Conservation (phyloP, 495 filamentous ascomycete species). For the Hamigera avellanea region DNA sequence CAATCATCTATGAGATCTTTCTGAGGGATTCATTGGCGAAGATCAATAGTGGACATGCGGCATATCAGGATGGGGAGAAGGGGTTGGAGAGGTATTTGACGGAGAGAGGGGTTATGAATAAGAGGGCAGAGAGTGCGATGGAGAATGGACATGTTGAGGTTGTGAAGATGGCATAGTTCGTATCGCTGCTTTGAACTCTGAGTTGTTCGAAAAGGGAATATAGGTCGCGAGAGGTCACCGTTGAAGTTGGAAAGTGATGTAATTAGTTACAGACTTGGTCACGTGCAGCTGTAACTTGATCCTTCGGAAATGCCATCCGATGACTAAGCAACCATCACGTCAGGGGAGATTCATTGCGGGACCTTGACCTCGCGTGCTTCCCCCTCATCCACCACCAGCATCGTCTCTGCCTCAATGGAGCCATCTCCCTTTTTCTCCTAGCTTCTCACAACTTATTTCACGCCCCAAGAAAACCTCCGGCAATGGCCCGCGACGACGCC, state of each 20-base stretch:
- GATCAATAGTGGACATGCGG: constrained; percentile 33
- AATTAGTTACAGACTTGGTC: too few species aligned
- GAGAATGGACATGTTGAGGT: background rate
- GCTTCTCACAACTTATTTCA: background rate
- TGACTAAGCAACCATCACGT: too few species aligned
- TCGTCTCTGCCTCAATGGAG: too few species aligned
- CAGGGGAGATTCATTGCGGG: too few species aligned
- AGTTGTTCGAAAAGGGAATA: too few species aligned
- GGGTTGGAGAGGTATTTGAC: constrained; percentile 37
- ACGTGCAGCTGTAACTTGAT: too few species aligned
- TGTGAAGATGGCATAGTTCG: background rate
- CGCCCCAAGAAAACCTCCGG: background rate
- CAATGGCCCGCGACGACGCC: constrained; percentile 8
- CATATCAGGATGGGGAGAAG: constrained; percentile 38
- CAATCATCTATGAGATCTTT: constrained; percentile 37
- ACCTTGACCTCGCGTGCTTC: too few species aligned
- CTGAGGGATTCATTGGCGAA: constrained; percentile 36
- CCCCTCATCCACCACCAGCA: too few species aligned
- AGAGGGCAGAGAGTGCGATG: background rate
- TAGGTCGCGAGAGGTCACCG: too few species aligned
- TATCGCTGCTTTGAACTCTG: background rate
- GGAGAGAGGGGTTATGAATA: constrained; percentile 5
- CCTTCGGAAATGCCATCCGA: too few species aligned
- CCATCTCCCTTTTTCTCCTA: too few species aligned
- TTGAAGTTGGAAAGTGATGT: too few species aligned